These are phyloP conservation scores for Aspergillus amoenus DNA, from an alignment of 2,329 filamentous ascomycete genomes.

Conservation along the genomic window DNA sequence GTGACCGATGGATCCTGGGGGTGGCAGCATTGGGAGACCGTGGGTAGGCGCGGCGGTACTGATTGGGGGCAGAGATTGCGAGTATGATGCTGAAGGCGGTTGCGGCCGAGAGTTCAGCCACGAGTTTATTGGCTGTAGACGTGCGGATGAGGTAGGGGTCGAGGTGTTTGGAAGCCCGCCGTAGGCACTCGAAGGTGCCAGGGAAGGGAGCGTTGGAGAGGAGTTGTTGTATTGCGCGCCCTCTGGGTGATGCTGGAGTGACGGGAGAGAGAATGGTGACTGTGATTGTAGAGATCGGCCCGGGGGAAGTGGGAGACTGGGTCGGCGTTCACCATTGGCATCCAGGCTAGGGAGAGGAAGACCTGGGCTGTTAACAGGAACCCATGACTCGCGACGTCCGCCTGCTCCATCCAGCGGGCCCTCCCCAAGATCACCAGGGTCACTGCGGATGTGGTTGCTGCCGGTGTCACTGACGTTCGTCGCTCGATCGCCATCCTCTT, in stretches of 20 bases:
- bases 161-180: slow-evolving; percentile 19
- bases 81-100: slow-evolving; percentile 34
- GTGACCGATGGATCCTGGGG: slow-evolving; percentile 32
- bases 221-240: slow-evolving; percentile 29
- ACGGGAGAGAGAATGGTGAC: slow-evolving; percentile 10
- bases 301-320: slow-evolving; percentile 40
- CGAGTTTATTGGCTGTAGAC: slow-evolving; percentile 41
- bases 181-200: slow-evolving; percentile 25
- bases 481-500: slow-evolving; percentile 38
- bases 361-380: slow-evolving; percentile 40
- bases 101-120: slow-evolving; percentile 36
- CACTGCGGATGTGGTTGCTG: slow-evolving; percentile 43
- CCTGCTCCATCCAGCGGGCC: slow-evolving; percentile 29
- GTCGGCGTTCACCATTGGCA: slow-evolving; percentile 35
- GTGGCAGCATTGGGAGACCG: slow-evolving; percentile 36
- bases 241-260: slow-evolving; percentile 37
- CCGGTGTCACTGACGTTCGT: slow-evolving; percentile 39
- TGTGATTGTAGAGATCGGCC: slow-evolving; percentile 28
- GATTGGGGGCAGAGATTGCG: slow-evolving; percentile 40
- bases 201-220: slow-evolving; percentile 34
- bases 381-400: slow-evolving; percentile 43
- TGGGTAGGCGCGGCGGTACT: slow-evolving; percentile 32
- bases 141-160: slow-evolving; percentile 29
- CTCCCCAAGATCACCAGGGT: slow-evolving; percentile 34
- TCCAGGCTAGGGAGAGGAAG: slow-evolving; percentile 32